Conservation (phyloP, 768 basidiomycete genomes). For the Strobilomyces echinocephalus region DNA sequence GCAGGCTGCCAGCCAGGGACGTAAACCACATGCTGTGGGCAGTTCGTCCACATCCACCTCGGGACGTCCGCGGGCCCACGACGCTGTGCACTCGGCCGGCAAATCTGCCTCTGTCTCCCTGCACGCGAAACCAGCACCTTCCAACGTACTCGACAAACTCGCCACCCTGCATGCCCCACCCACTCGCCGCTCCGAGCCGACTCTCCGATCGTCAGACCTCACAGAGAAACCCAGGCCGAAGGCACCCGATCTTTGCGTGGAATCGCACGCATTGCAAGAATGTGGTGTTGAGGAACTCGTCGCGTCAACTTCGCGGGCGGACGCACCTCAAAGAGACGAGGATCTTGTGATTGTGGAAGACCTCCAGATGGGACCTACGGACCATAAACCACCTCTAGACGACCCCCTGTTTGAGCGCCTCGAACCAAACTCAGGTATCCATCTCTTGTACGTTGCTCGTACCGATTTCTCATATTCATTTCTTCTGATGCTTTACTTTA, state of each 20-base stretch:
- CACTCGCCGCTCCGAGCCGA: slow-evolving; percentile 14
- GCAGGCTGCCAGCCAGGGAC: slow-evolving; percentile 21
- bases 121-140: slow-evolving; percentile 40
- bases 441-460: slow-evolving; percentile 58
- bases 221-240: slow-evolving; percentile 17
- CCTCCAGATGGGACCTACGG: slow-evolving; percentile 70
- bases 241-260: slow-evolving; percentile 2
- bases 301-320: slow-evolving; percentile 1
- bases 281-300: slow-evolving; percentile 1
- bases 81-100: slow-evolving; percentile 8
- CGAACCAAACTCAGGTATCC: slow-evolving; percentile 90
- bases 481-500: background rate
- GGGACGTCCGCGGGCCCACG: slow-evolving; percentile 13
- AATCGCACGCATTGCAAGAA: slow-evolving; percentile 3
- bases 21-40: slow-evolving; percentile 11
- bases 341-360: slow-evolving; percentile 69
- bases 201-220: slow-evolving; percentile 24
- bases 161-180: slow-evolving; percentile 31
- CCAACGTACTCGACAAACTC: slow-evolving; percentile 50
- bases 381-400: slow-evolving; percentile 64
- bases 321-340: slow-evolving; percentile 46
- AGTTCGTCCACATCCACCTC: slow-evolving; percentile 7
- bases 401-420: slow-evolving; percentile 74
- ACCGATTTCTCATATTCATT: background rate
- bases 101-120: slow-evolving; percentile 1